Percentiles rank a stretch among this genome's conserved stretches.
These are phyloP conservation scores for Globisporangium polare DNA, from an alignment of 352 stramenopile species.

Conservation along the genomic window DNA sequence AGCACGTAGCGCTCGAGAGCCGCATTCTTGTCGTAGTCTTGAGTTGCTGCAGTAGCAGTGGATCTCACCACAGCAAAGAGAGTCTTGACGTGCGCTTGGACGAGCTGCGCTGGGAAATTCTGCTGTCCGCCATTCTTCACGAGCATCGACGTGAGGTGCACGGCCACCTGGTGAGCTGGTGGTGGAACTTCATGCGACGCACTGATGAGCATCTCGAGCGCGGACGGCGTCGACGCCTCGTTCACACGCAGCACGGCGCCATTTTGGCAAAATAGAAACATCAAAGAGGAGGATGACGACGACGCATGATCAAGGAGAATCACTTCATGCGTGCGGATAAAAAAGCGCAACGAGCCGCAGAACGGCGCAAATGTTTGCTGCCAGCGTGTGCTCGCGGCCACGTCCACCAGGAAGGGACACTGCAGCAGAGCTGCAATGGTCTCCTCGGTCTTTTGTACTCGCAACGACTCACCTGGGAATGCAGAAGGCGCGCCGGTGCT, in stretches of 20 bases:
- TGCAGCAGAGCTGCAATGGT: constrained; percentile 39
- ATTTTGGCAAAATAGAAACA: constrained; percentile 69
- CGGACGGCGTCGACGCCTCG: constrained; percentile 47
- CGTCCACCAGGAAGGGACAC: constrained; percentile 63
- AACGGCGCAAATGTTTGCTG: constrained; percentile 50
- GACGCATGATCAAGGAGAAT: constrained; percentile 74
- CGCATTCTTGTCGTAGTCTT: background rate
- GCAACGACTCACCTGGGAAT: constrained; percentile 47
- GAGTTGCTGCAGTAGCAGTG: background rate
- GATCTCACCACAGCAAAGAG: constrained; percentile 20
- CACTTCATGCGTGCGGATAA: constrained; percentile 81
- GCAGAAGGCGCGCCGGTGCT: background rate
- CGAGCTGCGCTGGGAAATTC: constrained; percentile 64
- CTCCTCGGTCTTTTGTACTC: constrained; percentile 34
- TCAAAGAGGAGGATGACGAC: constrained; percentile 23
- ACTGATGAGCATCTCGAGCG: constrained; percentile 28
- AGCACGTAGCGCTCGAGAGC: constrained; percentile 32
- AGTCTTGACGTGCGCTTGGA: constrained; percentile 55
- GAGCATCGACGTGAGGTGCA: constrained; percentile 61
- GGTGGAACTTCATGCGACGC: background rate
- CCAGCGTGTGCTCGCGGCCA: constrained; percentile 53
- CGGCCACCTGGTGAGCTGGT: constrained; percentile 27
- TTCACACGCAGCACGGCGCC: constrained; percentile 55
- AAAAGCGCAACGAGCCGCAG: constrained; percentile 56
- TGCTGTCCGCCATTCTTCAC: constrained; percentile 43